Conservation (phyloP, 495 filamentous ascomycete genomes). For the Talaromyces nanjingensis region DNA sequence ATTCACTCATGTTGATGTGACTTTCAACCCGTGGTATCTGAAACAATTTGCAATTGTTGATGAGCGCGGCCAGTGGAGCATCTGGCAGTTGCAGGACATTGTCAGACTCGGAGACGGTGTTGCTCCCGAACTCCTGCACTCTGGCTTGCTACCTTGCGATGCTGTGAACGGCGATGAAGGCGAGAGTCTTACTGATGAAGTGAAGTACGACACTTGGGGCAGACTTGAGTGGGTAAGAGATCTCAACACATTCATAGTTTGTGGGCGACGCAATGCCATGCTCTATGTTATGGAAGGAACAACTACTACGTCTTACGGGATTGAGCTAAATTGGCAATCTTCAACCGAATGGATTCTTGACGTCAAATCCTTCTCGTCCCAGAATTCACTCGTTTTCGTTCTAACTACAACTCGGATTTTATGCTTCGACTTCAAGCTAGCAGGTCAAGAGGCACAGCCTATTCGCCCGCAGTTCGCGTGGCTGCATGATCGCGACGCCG, state of each 20-base stretch:
- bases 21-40: constrained; percentile 70
- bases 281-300: constrained; percentile 27
- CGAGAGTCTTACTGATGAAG: constrained; percentile 6
- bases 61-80: constrained; percentile 61
- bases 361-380: constrained; percentile 36
- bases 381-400: constrained; percentile 46
- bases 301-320: constrained; percentile 15
- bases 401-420: constrained; percentile 44
- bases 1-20: constrained; percentile 57
- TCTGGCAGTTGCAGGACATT: constrained; percentile 59
- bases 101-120: constrained; percentile 22
- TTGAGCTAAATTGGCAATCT: constrained; percentile 30
- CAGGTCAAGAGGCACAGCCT: constrained; percentile 9
- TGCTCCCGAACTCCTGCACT: constrained; percentile 17
- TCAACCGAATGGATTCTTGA: constrained; percentile 49
- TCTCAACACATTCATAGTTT: constrained; percentile 38
- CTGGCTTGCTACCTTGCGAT: constrained; percentile 24
- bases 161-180: constrained; percentile 13
- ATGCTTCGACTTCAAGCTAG: constrained; percentile 26
- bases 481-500: constrained; percentile 38
- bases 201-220: constrained; percentile 44
- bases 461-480: constrained; percentile 27
- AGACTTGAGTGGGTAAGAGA: constrained; percentile 42
- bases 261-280: constrained; percentile 34
- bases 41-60: constrained; percentile 70